Base-by-base conservation (phyloP, 495 filamentous ascomycete genomes). In the Trichoderma orchidacearum region DNA sequence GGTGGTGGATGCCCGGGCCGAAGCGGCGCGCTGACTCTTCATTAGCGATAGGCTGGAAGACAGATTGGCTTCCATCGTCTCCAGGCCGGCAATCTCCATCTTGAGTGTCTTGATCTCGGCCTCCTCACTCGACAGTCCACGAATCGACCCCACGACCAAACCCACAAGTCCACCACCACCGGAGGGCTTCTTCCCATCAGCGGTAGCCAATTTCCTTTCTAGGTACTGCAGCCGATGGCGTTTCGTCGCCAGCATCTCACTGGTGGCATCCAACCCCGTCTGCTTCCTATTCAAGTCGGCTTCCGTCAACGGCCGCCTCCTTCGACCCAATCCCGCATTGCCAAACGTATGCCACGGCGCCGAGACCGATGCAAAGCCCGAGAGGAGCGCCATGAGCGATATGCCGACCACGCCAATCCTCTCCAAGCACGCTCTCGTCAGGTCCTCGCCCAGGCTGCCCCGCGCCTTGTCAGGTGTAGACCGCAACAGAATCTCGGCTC, bases 301-400 rank as follows among this genome's bases (percentile, higher is more conserved):
- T 54, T 91, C 87, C 0, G 80, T 85, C 11, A 89, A 77, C 13
- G 74, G 78, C 51, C 78, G 72, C 31, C 63, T 59, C 11, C 63
- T 61, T 30, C 60, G 56, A 55, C 63, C 61, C 12, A 65, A 59
- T 53, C 73, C 64, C 52, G 79, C 79, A 23, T 77, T 78, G 13
- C 80, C 79, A 67, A 92, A 89, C 29, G 78, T 86, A 64, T 90
- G 85, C 88, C 88, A 91, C 27, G 87, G 80, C 8, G 83, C 83
- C 48, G 83, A 86, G 34, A 93, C 83, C 23, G 85, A 85, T 23
- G 87, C 88, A 63, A 92, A 93, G 11, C 88, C 88, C 18, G 87
- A 85, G 30, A 93, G 72, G 21, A 87, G 72, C 8, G 87, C 87
- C 88, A 93, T 91, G 30, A 89, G 70, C 53, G 82, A 85, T 30